phyloP scores from a whole-genome alignment of 1,284 basidiomycete genomes.

The Ceratobasidium sp. region DNA sequence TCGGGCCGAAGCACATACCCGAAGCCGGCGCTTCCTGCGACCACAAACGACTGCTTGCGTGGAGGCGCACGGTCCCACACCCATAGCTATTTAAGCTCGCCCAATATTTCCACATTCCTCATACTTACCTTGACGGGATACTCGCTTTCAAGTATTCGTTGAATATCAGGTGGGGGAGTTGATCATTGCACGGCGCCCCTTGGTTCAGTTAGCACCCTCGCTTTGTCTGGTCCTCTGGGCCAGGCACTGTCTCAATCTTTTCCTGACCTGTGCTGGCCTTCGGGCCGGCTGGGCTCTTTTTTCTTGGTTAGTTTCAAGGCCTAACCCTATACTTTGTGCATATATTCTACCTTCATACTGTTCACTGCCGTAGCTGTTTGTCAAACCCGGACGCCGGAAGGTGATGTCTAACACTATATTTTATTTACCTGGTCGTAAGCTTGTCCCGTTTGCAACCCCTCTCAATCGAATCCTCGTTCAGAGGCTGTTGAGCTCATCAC shows the following conservation, averaged over 20 bases:
- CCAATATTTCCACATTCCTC: background rate
- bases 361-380: no score
- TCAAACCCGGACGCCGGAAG: no score
- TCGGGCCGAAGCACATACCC: background rate
- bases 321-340: slow-evolving; percentile 27
- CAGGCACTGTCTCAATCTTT: slow-evolving; percentile 45
- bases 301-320: slow-evolving; percentile 2
- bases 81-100: background rate
- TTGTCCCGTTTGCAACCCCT: no score
- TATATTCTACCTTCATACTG: slow-evolving; percentile 11
- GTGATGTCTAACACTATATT: no score
- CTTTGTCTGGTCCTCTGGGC: slow-evolving; percentile 39
- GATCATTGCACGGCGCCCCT: slow-evolving; percentile 42
- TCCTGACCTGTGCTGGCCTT: slow-evolving; percentile 40
- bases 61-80: background rate
- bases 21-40: background rate
- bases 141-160: slow-evolving; percentile 37
- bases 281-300: slow-evolving; percentile 39
- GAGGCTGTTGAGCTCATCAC: no score
- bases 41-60: background rate
- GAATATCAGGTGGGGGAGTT: slow-evolving; percentile 38
- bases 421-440: no score
- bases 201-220: slow-evolving; percentile 34
- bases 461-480: no score
- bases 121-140: slow-evolving; percentile 45